Evolutionary conservation across 1,284 basidiomycete genomes (phyloP).

Genomic region (Omphalotus olearius): DNA sequence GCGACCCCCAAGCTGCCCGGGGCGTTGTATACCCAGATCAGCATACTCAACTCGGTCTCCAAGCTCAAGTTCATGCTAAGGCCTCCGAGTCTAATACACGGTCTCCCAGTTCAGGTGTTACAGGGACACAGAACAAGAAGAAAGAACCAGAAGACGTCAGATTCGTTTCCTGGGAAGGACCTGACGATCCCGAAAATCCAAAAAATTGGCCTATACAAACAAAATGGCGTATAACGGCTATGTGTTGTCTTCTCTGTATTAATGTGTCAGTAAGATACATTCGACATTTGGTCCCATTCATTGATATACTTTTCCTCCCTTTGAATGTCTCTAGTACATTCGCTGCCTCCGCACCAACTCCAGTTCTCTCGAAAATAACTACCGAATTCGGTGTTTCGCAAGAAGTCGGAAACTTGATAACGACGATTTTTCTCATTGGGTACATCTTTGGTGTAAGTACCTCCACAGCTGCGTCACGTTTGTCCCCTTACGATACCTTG

Average conservation of each 20-base stretch:
- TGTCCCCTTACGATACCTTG: constrained; percentile 7
- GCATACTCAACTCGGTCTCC: too few species aligned
- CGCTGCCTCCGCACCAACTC: constrained; percentile 53
- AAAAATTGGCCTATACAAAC: constrained; percentile 49
- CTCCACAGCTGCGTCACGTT: constrained; percentile 12
- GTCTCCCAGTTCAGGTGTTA: too few species aligned
- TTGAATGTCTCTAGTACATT: constrained; percentile 36
- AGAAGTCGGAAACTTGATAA: constrained; percentile 49
- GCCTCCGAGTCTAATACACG: too few species aligned
- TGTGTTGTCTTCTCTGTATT: constrained; percentile 44
- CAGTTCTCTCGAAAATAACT: constrained; percentile 26
- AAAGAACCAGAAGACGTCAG: too few species aligned
- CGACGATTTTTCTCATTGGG: constrained; percentile 52
- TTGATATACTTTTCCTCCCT: not conserved
- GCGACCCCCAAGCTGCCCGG: too few species aligned
- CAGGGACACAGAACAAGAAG: too few species aligned
- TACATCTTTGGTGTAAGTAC: constrained; percentile 51
- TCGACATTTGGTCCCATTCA: constrained; percentile 1
- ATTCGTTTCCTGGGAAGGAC: constrained; percentile 50
- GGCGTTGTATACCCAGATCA: too few species aligned
- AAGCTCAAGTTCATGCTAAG: too few species aligned
- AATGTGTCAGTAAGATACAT: constrained; percentile 47
- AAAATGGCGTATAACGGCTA: constrained; percentile 44
- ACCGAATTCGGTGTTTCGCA: constrained; percentile 34
- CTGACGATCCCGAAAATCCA: constrained; percentile 58